Conservation (phyloP, 1,139 yeast species). For the Diutina neorugosa region DNA sequence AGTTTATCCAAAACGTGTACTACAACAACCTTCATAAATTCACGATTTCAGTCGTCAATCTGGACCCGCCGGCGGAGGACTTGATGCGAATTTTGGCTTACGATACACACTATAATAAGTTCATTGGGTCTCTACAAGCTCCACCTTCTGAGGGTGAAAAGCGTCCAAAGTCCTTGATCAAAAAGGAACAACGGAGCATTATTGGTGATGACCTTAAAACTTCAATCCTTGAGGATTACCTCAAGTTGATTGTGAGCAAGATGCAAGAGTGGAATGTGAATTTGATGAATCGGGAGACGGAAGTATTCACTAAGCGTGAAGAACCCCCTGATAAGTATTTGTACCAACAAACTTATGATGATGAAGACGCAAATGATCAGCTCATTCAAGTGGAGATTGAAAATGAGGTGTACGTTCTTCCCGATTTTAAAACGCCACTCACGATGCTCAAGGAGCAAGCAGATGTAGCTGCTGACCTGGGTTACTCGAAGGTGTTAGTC, state of each 20-base stretch:
- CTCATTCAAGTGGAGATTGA: slow-evolving; percentile 52
- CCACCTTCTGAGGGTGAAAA: slow-evolving; percentile 10
- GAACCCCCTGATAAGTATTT: slow-evolving; percentile 56
- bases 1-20: slow-evolving; percentile 52
- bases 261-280: slow-evolving; percentile 75
- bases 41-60: slow-evolving; percentile 47
- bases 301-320: slow-evolving; percentile 46
- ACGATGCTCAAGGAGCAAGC: slow-evolving; percentile 82
- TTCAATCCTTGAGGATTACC: slow-evolving; percentile 55
- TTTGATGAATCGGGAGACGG: slow-evolving; percentile 51
- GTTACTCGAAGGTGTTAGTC: slow-evolving; percentile 68
- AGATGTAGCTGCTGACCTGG: slow-evolving; percentile 84
- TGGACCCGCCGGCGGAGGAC: slow-evolving; percentile 65
- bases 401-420: slow-evolving; percentile 57
- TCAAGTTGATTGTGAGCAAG: slow-evolving; percentile 53
- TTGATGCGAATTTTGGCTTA: slow-evolving; percentile 57
- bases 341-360: slow-evolving; percentile 29
- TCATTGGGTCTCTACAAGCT: slow-evolving; percentile 18
- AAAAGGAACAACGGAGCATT: slow-evolving; percentile 34
- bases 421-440: slow-evolving; percentile 40
- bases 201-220: slow-evolving; percentile 64
- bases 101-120: slow-evolving; percentile 51
- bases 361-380: slow-evolving; percentile 37
- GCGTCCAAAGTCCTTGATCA: slow-evolving; percentile 6
- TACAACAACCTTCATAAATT: slow-evolving; percentile 55